These are phyloP conservation scores for Bruguiera parviflora DNA, from an alignment of 345 rosid species.

Conservation along the genomic window DNA sequence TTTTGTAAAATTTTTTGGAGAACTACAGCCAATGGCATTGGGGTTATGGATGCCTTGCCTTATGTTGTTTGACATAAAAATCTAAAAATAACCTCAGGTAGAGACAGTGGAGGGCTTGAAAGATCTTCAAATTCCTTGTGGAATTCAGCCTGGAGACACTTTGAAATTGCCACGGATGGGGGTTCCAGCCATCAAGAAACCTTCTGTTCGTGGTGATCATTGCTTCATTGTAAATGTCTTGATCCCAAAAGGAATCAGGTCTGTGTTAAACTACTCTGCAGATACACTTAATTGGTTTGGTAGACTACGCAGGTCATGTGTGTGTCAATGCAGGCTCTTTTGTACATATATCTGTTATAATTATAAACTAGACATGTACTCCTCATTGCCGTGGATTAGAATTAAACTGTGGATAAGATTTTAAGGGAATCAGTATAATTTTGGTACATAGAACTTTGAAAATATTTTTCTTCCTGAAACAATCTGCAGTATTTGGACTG, in stretches of 20 bases:
- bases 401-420: no score
- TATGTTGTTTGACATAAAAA: constrained; percentile 2
- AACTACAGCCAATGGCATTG: background rate
- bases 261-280: background rate
- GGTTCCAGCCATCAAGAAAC: constrained; percentile 75
- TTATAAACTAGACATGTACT: no score
- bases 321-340: background rate
- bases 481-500: no score
- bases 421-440: no score
- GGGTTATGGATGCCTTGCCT: background rate
- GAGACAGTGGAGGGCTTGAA: constrained; percentile 77
- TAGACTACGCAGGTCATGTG: background rate
- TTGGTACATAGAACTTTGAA: no score
- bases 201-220: constrained; percentile 80
- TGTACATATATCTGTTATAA: no score
- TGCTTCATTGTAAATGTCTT: constrained; percentile 59
- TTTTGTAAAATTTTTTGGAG: background rate
- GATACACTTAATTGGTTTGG: background rate
- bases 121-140: constrained; percentile 72
- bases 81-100: constrained; percentile 50
- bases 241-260: constrained; percentile 84
- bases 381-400: no score
- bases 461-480: no score
- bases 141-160: constrained; percentile 80
- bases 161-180: constrained; percentile 62